Base-by-base conservation (phyloP, 2,329 filamentous ascomycete species). In the Cladophialophora carrionii region DNA sequence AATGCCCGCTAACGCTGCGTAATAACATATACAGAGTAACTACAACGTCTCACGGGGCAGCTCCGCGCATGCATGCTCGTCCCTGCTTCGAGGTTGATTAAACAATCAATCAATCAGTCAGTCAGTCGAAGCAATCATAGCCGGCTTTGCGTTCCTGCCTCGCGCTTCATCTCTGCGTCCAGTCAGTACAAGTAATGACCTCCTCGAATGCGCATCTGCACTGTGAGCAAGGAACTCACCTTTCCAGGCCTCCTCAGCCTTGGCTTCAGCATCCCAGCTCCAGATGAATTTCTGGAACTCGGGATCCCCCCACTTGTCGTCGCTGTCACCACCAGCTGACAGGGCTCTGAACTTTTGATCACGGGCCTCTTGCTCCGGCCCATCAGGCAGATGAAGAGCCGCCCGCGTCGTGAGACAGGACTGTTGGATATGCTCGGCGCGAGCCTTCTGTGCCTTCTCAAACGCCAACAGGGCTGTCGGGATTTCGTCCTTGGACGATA, bases 301-400 rank as follows among this genome's bases (percentile, higher is more conserved):
- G 9, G 87, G 85, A 75, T 88, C 88, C 4, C 86, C 86, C 87
- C 87, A 90, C 78, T 89, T 89, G 76, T 90, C 87, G 7, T 77
- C 76, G 24, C 78, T 80, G 0, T 80, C 80, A 72, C 81, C 83
- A 20, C 68, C 73, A 70, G 78, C 72, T 65, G 78, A 80, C 67
- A 84, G 78, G 60, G 82, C 82, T 63, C 80, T 81, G 74, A 87
- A 87, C 61, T 81, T 78, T 73, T 78, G 80, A 70, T 76, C 73
- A 22, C 72, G 68, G 55, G 63, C 67, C 12, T 74, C 68, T 53
- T 68, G 71, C 48, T 67, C 72, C 2, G 70, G 64, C 14, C 74
- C 73, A 52, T 74, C 73, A 43, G 72, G 68, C 8, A 75, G 57
- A 65, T 75, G 73, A 37, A 75, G 63, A 64, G 71, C 74, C 9